Base-by-base conservation (phyloP, 148 eudicot genomes). In the Silene uniflora region DNA sequence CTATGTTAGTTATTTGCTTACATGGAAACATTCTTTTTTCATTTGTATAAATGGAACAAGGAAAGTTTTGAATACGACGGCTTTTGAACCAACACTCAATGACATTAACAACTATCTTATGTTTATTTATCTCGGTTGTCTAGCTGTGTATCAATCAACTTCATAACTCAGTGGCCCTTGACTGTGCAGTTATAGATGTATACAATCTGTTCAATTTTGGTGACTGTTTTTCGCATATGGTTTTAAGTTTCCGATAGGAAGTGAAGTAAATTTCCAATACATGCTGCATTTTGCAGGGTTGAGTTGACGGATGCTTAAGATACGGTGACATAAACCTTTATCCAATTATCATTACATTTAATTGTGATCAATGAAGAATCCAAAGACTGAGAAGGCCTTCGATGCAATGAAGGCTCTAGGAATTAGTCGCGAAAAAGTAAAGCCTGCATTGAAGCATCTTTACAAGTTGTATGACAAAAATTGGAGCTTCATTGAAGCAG, bases 401-500 rank as follows among this genome's bases (percentile, higher is more conserved):
- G 69, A 66, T 19, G 89, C 87, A 71, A 87, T 89, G 93, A 78
- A 77, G 66, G 77, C 49, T 14, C 62, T 89, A 29, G 90, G 89
- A 60, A 80, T 87, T 27, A 23, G 49, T 32, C 75, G 25, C 49
- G 87, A 61, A 49, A 73, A 56, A 44, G 88, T 86, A 27, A 78
- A 72, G 73, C 87, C 86, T 47, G 87, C 82, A 52, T 85, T 89
- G 8, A 85, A 79, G 75, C 81, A 80, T 19, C 90, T 92, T 24
- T 52, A 83, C 65, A 67, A 76, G 17, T 35, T 92, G 73, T 92
- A 83, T 75, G 83, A 86, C 68, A 69, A 76, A 44, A 85, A 88
- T 7, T 92, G 94, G 95, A 88, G 84, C 56, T 86, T 89, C 71
- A 87, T 89, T 21, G 90, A 89, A 73, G 88, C 83, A 14, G 88